These are phyloP conservation scores for Hyparrhenia diplandra DNA, from an alignment of 176 grass and related monocot species.

Conservation along the genomic window DNA sequence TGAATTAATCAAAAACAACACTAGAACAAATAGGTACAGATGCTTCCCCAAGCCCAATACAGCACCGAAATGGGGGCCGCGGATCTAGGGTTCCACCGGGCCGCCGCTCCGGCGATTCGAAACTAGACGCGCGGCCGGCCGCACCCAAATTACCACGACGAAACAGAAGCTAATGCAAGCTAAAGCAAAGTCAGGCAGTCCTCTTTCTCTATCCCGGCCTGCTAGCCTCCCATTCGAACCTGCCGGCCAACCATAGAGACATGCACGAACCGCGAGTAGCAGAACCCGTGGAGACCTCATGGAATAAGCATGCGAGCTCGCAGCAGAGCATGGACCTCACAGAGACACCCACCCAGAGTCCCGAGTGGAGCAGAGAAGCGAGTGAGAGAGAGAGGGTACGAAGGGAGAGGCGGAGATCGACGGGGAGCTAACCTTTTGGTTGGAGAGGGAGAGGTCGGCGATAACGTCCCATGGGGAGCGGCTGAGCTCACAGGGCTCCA, in stretches of 20 bases:
- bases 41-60: not conserved
- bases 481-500: slow-evolving; percentile 17
- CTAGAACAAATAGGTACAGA: not conserved
- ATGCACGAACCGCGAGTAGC: slow-evolving; percentile 1
- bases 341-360: not conserved
- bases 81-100: slow-evolving; percentile 41
- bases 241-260: slow-evolving; percentile 23
- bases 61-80: not conserved
- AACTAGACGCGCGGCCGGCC: not conserved
- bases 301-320: not conserved
- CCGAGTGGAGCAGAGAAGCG: not conserved
- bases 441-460: slow-evolving; percentile 15
- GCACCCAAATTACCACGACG: not conserved
- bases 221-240: not conserved
- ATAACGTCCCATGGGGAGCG: slow-evolving; percentile 38
- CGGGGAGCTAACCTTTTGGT: slow-evolving; percentile 27
- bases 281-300: not conserved
- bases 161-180: not conserved
- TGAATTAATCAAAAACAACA: slow-evolving; percentile 2
- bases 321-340: not conserved
- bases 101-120: not conserved
- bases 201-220: not conserved
- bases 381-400: not conserved
- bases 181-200: not conserved
- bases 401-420: slow-evolving; percentile 14